Evolutionary conservation across 306 rosid species (phyloP), one percentile per base, ranked within the genome.

Genomic region (Lathyrus oleraceus): DNA sequence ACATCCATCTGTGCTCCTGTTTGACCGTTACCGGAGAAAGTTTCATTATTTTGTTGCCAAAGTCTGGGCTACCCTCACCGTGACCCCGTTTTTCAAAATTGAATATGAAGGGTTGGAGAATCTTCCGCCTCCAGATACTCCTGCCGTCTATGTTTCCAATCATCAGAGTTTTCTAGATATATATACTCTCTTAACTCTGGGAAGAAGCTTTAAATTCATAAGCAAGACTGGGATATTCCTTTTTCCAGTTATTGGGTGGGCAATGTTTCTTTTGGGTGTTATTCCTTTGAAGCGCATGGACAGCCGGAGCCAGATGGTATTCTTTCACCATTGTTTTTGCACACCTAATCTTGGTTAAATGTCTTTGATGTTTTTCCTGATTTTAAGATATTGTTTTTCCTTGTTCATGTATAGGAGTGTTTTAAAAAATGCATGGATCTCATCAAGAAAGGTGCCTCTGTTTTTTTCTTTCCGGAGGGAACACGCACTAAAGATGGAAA

Each of bases 161-260:
- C 97, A 91, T 76, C 99, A 94, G 87, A 94, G 99, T 85, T 94
- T 94, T 83, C 67, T 90, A 25, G 99, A 94, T 78, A 88, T 88
- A 81, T 94, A 87, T 70, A 81, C 93, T 44, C 95, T 91, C 83
- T 89, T 91, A 59, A 94, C 92, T 21, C 79, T 94, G 15, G 96
- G 99, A 36, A 87, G 95, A 80, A 81, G 86, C 81, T 94, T 85
- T 71, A 94, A 91, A 80, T 91, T 94, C 83, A 91, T 94, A 75
- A 94, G 99, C 91, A 94, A 94, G 96, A 94, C 99, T 53, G 84
- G 85, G 72, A 87, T 94, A 84, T 94, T 94, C 76, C 86, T 94
- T 77, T 85, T 39, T 79, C 96, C 99, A 58, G 56, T 94, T 65
- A 83, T 94, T 71, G 99, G 99, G 27, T 94, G 99, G 99, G 99